A percentile compares a stretch with the other conserved stretches of the same genome.
These are phyloP conservation scores for Saccharomycopsis oosterbeekiorum DNA, from an alignment of 805 yeast genomes.

Conservation along the genomic window DNA sequence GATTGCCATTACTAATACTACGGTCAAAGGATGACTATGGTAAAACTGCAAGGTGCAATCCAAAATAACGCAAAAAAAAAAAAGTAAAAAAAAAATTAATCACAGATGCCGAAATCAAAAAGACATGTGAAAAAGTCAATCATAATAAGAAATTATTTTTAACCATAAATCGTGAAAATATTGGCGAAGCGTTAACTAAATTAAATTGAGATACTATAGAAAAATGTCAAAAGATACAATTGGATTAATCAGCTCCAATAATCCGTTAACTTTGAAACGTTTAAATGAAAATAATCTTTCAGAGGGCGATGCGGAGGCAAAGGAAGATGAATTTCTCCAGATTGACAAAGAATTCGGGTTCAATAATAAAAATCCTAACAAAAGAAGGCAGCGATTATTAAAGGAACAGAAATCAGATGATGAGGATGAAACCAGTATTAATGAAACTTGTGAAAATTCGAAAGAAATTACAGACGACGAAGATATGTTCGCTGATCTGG, in stretches of 20 bases:
- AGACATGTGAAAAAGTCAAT: too few relatives aligned
- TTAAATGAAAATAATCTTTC: not conserved
- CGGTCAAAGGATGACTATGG: not conserved
- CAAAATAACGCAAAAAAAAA: too few relatives aligned
- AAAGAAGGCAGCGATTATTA: not conserved
- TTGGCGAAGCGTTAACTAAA: not conserved
- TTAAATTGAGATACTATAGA: not conserved
- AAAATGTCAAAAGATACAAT: not conserved
- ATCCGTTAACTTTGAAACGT: conserved; percentile 1
- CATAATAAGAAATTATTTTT: too few relatives aligned
- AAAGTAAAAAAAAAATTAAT: too few relatives aligned
- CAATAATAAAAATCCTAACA: not conserved
- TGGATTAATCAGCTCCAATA: conserved; percentile 3
- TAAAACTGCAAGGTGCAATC: too few relatives aligned
- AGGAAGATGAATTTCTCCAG: conserved; percentile 5
- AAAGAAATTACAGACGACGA: conserved; percentile 2
- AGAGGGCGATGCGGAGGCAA: not conserved
- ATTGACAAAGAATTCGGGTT: conserved; percentile 10
- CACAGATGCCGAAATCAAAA: too few relatives aligned
- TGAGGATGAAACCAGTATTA: conserved; percentile 1
- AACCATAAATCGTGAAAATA: too few relatives aligned
- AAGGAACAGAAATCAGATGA: conserved; percentile 12
- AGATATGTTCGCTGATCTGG: conserved; percentile 16
- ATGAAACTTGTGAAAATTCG: not conserved
- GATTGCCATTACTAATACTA: not conserved